Evolutionary conservation across 73 alveolate genomes (phyloP).

Genomic region (Durusdinium trenchii): DNA sequence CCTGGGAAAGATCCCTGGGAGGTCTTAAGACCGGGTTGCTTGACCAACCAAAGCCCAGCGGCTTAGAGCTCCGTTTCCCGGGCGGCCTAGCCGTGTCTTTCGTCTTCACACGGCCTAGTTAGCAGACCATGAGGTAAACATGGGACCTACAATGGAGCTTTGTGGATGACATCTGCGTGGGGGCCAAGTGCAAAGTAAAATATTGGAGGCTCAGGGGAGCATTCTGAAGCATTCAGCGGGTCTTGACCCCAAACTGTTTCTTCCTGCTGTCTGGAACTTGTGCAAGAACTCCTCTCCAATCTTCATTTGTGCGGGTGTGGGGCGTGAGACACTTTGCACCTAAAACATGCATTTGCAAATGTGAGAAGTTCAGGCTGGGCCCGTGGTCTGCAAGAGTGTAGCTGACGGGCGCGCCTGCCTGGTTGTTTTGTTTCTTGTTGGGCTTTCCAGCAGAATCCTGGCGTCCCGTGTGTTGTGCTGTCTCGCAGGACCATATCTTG

Average conservation of each 20-base stretch:
- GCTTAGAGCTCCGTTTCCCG: background rate
- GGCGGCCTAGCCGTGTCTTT: background rate
- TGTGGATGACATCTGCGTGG: slow-evolving; percentile 81
- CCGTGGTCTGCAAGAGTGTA: slow-evolving; percentile 74
- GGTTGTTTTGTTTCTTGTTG: background rate
- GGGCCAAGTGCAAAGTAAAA: background rate
- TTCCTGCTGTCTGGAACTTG: background rate
- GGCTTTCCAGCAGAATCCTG: background rate
- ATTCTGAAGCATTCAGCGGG: background rate
- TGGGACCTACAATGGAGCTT: slow-evolving; percentile 81
- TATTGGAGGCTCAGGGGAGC: background rate
- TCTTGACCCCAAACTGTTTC: no score
- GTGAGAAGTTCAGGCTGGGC: slow-evolving; percentile 42
- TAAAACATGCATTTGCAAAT: background rate
- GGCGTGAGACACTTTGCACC: background rate
- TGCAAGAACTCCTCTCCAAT: background rate
- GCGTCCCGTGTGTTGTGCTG: background rate
- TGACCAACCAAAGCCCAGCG: slow-evolving; percentile 31
- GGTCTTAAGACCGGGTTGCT: slow-evolving; percentile 62
- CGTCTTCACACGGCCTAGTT: background rate
- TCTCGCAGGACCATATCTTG: no score
- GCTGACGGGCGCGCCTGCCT: slow-evolving; percentile 22
- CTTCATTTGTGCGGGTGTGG: background rate
- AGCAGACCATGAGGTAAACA: slow-evolving; percentile 8
- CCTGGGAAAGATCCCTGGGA: slow-evolving; percentile 78